Evolutionary conservation across 1,139 yeast genomes (phyloP).

Genomic region (Pichia sp.): DNA sequence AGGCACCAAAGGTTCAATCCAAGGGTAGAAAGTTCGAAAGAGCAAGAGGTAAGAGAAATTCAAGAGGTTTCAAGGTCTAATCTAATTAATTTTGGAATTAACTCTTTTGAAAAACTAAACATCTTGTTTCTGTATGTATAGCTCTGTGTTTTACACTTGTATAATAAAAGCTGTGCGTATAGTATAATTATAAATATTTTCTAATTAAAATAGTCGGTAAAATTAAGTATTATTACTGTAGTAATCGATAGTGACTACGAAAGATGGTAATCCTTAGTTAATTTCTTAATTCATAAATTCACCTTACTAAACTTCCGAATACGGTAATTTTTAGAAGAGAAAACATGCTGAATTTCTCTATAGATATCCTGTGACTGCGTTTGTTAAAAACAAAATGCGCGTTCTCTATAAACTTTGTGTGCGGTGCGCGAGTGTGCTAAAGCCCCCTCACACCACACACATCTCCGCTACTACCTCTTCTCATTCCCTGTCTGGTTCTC

Average conservation of each 20-base stretch:
- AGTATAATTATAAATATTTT: not conserved
- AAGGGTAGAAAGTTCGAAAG: constrained; percentile 99
- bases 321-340: not conserved
- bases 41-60: constrained; percentile 99
- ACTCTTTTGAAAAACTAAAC: not conserved
- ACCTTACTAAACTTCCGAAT: not conserved
- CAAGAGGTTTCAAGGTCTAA: constrained; percentile 99
- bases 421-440: not conserved
- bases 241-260: not conserved
- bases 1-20: constrained; percentile 97
- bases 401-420: not conserved
- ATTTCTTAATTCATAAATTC: no score
- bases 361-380: constrained; percentile 1
- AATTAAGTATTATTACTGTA: not conserved
- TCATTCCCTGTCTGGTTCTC: not conserved
- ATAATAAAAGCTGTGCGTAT: constrained; percentile 6
- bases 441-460: not conserved
- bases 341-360: not conserved
- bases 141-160: constrained; percentile 3
- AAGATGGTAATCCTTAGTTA: no score
- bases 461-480: not conserved
- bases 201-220: constrained; percentile 1
- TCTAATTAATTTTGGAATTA: constrained; percentile 23
- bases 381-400: not conserved
- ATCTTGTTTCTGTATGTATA: constrained; percentile 1